These are phyloP conservation scores for Backusella parvicylindrica DNA, from an alignment of 192 early-diverging fungal genomes.

Conservation along the genomic window DNA sequence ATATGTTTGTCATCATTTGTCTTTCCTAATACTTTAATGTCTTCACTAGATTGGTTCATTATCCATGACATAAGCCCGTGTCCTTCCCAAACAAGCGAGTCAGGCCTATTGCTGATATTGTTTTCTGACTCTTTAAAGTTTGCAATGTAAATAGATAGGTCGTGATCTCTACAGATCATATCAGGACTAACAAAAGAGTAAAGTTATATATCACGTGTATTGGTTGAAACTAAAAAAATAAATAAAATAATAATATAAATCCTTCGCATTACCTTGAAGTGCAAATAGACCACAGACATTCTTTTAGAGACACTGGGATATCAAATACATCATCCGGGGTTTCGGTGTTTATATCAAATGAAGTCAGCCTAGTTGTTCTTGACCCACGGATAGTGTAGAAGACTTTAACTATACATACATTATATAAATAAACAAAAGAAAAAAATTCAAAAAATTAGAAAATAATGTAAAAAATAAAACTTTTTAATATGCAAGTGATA, in stretches of 20 bases:
- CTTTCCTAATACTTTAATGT: conserved; percentile 18
- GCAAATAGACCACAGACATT: conserved; percentile 29
- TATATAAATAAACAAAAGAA: neutral
- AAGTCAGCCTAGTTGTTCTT: conserved; percentile 22
- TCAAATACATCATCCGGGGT: neutral
- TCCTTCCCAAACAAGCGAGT: conserved; percentile 32
- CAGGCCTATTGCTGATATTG: neutral
- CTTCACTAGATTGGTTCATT: conserved; percentile 9
- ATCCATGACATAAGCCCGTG: conserved; percentile 37
- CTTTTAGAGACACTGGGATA: conserved; percentile 20
- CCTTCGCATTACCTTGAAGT: conserved; percentile 31
- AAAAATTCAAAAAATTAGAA: neutral
- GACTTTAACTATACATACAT: conserved; percentile 25
- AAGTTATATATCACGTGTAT: conserved; percentile 14
- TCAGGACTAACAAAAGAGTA: conserved; percentile 28
- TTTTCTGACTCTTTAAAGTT: conserved; percentile 24
- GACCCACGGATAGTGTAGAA: conserved; percentile 27
- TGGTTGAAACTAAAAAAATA: neutral
- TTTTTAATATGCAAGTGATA: neutral
- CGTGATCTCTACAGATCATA: conserved; percentile 31
- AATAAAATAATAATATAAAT: neutral
- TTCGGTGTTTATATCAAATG: conserved; percentile 4
- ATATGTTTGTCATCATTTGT: neutral
- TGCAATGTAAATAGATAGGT: conserved; percentile 32
- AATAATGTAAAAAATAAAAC: neutral